Conservation (phyloP, 768 basidiomycete species). For the Gautieria morchelliformis region DNA sequence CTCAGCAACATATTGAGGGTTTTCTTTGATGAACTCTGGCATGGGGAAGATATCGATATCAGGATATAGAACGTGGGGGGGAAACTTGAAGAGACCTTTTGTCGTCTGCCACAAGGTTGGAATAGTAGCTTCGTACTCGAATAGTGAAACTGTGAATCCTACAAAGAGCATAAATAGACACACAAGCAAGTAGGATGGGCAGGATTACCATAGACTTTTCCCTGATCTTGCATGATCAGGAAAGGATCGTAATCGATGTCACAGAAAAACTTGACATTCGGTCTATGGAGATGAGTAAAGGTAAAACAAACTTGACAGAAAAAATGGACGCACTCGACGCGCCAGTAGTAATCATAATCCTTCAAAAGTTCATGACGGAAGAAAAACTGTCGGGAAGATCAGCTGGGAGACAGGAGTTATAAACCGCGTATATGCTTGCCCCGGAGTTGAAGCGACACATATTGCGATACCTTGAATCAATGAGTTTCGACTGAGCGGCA, state of each 20-base stretch:
- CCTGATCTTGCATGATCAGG: conserved; percentile 65
- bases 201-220: conserved; percentile 68
- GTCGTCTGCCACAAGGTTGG: conserved; percentile 69
- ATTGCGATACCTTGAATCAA: conserved; percentile 53
- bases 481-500: not conserved
- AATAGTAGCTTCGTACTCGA: conserved; percentile 75
- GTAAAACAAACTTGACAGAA: not conserved
- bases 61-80: not conserved
- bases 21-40: conserved; percentile 55
- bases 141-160: conserved; percentile 75
- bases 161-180: not conserved
- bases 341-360: conserved; percentile 82
- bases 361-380: conserved; percentile 70
- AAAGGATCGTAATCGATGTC: conserved; percentile 76
- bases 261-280: conserved; percentile 73
- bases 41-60: not conserved
- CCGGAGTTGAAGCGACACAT: conserved; percentile 97
- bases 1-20: conserved; percentile 51
- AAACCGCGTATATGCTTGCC: conserved; percentile 32
- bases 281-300: conserved; percentile 31
- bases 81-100: conserved; percentile 36
- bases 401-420: conserved; percentile 8
- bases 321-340: conserved; percentile 57
- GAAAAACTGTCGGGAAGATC: conserved; percentile 57
- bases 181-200: not conserved